Evolutionary conservation across 148 eudicot species (phyloP), one percentile per base, ranked within the genome.

Genomic region (Simmondsia chinensis): DNA sequence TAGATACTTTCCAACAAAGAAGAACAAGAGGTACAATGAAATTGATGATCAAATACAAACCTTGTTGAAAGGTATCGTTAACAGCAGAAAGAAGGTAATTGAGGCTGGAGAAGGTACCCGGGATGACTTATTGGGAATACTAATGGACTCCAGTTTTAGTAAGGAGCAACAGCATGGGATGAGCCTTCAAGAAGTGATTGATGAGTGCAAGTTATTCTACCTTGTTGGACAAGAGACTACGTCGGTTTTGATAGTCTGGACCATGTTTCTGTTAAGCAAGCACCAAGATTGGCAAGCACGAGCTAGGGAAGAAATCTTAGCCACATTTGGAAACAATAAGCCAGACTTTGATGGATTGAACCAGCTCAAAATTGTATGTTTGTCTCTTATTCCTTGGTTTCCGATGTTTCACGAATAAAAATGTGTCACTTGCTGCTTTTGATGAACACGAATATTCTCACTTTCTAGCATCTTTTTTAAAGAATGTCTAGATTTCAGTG

Each of bases 211-310:
- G 50, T 10, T 69, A 22, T 69, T 69, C 52, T 69, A 69, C 47
- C 49, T 62, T n/a, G 74, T 69, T 1, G 74, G 74, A 9, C 74
- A 69, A 24, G 74, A 63, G 33, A 63, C 65, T 20, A 69, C 74
- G 8, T 63, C 69, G 0, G 23, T 33, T n/a, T 37, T 69, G 46
- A 18, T 69, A 0, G 63, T 37, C 8, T 69, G 74, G 74, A 52
- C 69, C 11, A 52, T 69, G 65, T 63, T 69, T 38, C 37, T 63
- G 57, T 39, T 69, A 20, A 25, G 64, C 19, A 69, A 63, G 45
- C 54, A 69, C 29, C 60, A 47, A 52, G 65, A 63, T 7, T 69
- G 69, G 74, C 74, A 69, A 43, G 35, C 38, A 9, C 46, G 28
- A 36, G 69, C 69, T 0, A 48, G 69, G 9, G 66, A 68, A 42